phyloP scores from a whole-genome alignment of 139 green algal genomes.

The Chlamydomonas sphaeroides region DNA sequence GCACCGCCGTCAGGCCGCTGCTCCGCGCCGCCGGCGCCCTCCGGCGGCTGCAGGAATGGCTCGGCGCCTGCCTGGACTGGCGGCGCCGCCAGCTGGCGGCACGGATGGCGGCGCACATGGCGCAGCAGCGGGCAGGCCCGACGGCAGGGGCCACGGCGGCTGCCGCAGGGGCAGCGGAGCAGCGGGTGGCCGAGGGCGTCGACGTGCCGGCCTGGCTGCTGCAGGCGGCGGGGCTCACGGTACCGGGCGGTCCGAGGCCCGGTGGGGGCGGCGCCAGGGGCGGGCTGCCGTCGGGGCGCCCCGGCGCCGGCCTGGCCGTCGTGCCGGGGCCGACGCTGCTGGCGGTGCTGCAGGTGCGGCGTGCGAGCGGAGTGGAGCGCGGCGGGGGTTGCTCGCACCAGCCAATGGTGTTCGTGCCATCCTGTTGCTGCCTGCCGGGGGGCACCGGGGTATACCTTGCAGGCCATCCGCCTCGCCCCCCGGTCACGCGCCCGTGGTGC shows the following conservation, averaged over 20 bases:
- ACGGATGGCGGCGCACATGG: neutral
- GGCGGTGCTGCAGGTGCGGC: conserved; percentile 10
- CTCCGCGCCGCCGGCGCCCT: conserved; percentile 9
- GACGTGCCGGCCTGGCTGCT: conserved; percentile 12
- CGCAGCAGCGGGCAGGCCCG: neutral
- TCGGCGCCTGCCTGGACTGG: neutral
- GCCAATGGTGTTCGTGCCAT: too few species aligned
- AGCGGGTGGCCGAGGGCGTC: neutral
- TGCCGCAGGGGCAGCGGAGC: neutral
- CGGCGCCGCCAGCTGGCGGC: neutral
- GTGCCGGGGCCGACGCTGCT: conserved; percentile 19
- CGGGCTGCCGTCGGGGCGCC: neutral
- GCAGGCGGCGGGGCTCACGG: neutral
- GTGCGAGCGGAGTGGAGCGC: too few species aligned
- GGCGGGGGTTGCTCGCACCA: too few species aligned
- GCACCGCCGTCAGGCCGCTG: neutral
- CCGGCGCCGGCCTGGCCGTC: conserved; percentile 8
- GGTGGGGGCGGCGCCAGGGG: too few species aligned
- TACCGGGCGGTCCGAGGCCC: too few species aligned
- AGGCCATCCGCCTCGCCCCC: too few species aligned
- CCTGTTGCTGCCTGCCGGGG: too few species aligned
- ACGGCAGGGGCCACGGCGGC: neutral
- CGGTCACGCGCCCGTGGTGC: too few species aligned
- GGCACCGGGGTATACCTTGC: too few species aligned
- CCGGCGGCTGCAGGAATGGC: conserved; percentile 16